Conservation (phyloP, 2,329 filamentous ascomycete species). For the Arthrobotrys sphaeroides region DNA sequence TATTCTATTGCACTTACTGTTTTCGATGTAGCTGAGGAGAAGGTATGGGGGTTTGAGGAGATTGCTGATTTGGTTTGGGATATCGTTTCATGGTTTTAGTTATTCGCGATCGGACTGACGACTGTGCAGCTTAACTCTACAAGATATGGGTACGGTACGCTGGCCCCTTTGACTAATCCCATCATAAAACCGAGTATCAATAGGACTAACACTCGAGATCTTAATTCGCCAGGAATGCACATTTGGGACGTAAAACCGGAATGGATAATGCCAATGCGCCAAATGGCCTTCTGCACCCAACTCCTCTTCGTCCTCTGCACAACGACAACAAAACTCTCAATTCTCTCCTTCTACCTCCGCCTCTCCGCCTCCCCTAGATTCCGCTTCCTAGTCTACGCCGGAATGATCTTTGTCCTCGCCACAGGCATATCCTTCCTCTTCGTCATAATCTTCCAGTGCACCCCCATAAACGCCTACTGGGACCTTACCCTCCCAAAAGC, state of each 20-base stretch:
- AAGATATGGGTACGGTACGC: slow-evolving; percentile 48
- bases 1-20: neutral
- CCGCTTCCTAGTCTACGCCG: slow-evolving; percentile 29
- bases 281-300: slow-evolving; percentile 49
- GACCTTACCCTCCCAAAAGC: slow-evolving; percentile 33
- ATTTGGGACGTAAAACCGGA: slow-evolving; percentile 49
- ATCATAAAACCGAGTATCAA: too few relatives aligned
- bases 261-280: slow-evolving; percentile 50
- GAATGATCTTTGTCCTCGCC: slow-evolving; percentile 23
- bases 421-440: slow-evolving; percentile 40
- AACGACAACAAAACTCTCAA: slow-evolving; percentile 44
- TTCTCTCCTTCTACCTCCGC: slow-evolving; percentile 51
- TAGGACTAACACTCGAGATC: too few relatives aligned
- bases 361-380: slow-evolving; percentile 36
- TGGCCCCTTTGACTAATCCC: neutral
- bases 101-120: slow-evolving; percentile 43
- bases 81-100: neutral
- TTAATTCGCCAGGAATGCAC: slow-evolving; percentile 41
- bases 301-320: slow-evolving; percentile 51
- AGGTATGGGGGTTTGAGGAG: too few relatives aligned
- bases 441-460: slow-evolving; percentile 47
- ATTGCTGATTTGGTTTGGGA: too few relatives aligned
- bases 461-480: slow-evolving; percentile 42
- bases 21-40: neutral
- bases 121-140: slow-evolving; percentile 37